These are phyloP conservation scores for Kuraishia cidri DNA, from an alignment of 805 yeast species.

Conservation along the genomic window DNA sequence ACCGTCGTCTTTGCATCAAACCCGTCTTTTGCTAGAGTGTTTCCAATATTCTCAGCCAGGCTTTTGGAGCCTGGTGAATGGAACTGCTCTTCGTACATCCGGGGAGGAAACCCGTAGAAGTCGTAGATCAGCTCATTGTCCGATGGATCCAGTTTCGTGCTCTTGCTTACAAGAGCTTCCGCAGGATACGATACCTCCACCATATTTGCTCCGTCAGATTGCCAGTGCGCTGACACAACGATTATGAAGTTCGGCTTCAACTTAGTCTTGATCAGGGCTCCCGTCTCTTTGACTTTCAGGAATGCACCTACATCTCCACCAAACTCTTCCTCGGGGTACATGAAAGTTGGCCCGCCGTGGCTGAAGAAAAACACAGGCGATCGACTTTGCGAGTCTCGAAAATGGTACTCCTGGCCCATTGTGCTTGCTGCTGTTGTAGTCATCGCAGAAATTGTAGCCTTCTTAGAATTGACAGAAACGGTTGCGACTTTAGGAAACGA, in stretches of 20 bases:
- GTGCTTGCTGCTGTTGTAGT: background rate
- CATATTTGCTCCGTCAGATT: constrained; percentile 28
- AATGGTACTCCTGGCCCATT: no score
- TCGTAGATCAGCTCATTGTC: constrained; percentile 63
- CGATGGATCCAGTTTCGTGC: constrained; percentile 7
- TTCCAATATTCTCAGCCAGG: constrained; percentile 35
- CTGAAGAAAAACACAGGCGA: constrained; percentile 59
- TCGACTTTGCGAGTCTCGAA: background rate
- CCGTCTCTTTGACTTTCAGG: constrained; percentile 37
- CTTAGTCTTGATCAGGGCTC: constrained; percentile 34
- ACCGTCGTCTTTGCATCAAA: constrained; percentile 31
- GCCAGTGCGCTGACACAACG: constrained; percentile 77
- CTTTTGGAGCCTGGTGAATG: constrained; percentile 34
- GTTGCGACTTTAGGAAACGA: no score
- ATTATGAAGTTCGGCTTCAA: constrained; percentile 60
- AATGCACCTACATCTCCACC: constrained; percentile 57
- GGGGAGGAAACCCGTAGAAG: constrained; percentile 62
- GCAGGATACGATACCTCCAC: constrained; percentile 42
- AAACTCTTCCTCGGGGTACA: constrained; percentile 39
- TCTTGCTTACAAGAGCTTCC: constrained; percentile 2
- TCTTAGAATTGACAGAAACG: background rate
- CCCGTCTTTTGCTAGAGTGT: constrained; percentile 30
- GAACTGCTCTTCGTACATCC: constrained; percentile 56
- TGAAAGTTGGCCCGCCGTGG: constrained; percentile 83
- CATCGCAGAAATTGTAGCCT: background rate